Conservation (phyloP, 805 yeast species). For the Candida hispaniensis region DNA sequence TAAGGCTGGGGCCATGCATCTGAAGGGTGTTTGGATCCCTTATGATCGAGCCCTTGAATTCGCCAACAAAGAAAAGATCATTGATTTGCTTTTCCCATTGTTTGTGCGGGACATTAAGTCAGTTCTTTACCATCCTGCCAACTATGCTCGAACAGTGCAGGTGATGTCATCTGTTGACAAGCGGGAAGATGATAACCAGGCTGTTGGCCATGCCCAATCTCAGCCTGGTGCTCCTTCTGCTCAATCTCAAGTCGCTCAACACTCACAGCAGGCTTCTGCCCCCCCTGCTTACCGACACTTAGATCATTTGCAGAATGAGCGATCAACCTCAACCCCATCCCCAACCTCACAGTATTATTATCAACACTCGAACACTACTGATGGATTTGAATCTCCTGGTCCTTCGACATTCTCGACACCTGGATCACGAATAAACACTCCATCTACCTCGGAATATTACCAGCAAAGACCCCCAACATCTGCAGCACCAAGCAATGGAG, state of each 20-base stretch:
- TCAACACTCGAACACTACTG: slow-evolving; percentile 15
- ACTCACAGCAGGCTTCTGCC: slow-evolving; percentile 10
- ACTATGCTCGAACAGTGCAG: slow-evolving; percentile 28
- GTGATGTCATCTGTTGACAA: slow-evolving; percentile 28
- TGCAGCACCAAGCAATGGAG: slow-evolving; percentile 2
- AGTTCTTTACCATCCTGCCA: slow-evolving; percentile 24
- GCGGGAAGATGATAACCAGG: slow-evolving; percentile 18
- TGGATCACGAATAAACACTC: slow-evolving; percentile 16
- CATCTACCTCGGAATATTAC: slow-evolving; percentile 15
- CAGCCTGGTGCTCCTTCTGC: slow-evolving; percentile 16
- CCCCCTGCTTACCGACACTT: slow-evolving; percentile 14
- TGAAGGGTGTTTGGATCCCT: slow-evolving; percentile 87
- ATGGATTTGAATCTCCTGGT: slow-evolving; percentile 14
- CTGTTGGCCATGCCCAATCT: slow-evolving; percentile 15
- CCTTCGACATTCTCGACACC: slow-evolving; percentile 13
- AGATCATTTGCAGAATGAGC: slow-evolving; percentile 15
- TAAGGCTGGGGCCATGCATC: slow-evolving; percentile 77
- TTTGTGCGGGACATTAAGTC: slow-evolving; percentile 56
- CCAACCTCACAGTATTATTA: slow-evolving; percentile 17
- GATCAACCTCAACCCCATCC: slow-evolving; percentile 18
- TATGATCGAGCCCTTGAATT: slow-evolving; percentile 70
- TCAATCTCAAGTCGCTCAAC: slow-evolving; percentile 18
- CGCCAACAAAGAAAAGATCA: slow-evolving; percentile 71
- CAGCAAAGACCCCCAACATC: slow-evolving; percentile 16
- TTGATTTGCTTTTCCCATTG: slow-evolving; percentile 53